Base-by-base conservation (phyloP, 1,139 yeast genomes). In the Fermentozyma sake region DNA sequence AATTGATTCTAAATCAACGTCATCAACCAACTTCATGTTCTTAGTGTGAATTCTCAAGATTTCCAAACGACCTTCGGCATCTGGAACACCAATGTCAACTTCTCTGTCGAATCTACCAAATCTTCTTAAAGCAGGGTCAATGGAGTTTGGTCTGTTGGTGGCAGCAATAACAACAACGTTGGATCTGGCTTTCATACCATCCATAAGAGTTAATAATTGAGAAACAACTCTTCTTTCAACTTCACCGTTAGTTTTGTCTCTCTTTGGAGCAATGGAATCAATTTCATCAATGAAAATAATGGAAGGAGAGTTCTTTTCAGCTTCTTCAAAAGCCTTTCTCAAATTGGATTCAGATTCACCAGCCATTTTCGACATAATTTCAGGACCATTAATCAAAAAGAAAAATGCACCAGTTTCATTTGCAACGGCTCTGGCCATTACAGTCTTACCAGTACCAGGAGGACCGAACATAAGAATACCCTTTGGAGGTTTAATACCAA, bases 181-280 rank as follows among this genome's bases (percentile, higher is more conserved):
- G 23, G 96, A 80, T 63, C 98, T 83, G 13, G 97, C 96, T 68
- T 91, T 91, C 98, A 91, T 91, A 71, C 98, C 98, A 58, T 91
- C 98, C 98, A 91, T 91, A 48, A 91, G 75, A 14, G 98, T 91
- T 56, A 91, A 76, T 52, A 91, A 74, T 68, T 91, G 98, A 16
- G 97, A 89, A 35, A 91, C 98, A 35, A 91, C 98, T 70, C 99
- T 83, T 68, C 98, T 81, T 52, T 67, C 74, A 45, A 93, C 98
- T 66, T 93, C 99, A 68, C 99, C 98, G 55, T 91, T 91, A 32
- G 98, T 89, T 78, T 93, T 93, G 69, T 91, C 98, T 73, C 99
- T 86, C 80, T 91, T 91, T 57, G 98, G 98, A 31, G 99, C 98
- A 52, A 91, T 93, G 9, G 97, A 89, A 58, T 91, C 99, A 45